These are phyloP conservation scores for Chaetomium sp. DNA, from an alignment of 2,329 filamentous ascomycete genomes.

Conservation along the genomic window DNA sequence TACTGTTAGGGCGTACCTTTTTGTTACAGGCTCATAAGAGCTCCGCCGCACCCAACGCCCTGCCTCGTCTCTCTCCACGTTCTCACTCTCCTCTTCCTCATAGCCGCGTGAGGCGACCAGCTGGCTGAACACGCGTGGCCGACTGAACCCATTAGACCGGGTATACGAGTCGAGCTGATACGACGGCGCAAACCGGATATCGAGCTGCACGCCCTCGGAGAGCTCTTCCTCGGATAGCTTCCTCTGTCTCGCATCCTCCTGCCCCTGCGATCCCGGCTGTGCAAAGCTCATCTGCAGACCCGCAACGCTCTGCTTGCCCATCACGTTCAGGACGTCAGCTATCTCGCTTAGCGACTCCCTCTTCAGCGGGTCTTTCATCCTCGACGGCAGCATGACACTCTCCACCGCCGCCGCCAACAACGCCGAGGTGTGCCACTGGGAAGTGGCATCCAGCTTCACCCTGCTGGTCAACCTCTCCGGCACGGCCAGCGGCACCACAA, in stretches of 20 bases:
- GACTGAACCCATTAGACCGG: slow-evolving; percentile 32
- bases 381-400: slow-evolving; percentile 73
- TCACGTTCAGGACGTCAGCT: slow-evolving; percentile 68
- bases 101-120: slow-evolving; percentile 42
- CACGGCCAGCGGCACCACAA: slow-evolving; percentile 74
- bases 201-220: slow-evolving; percentile 40
- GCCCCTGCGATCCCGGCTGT: slow-evolving; percentile 37
- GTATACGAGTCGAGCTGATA: slow-evolving; percentile 41
- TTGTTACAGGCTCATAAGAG: slow-evolving; percentile 37
- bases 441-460: slow-evolving; percentile 62
- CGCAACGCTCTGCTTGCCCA: slow-evolving; percentile 78
- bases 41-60: slow-evolving; percentile 35
- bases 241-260: slow-evolving; percentile 38
- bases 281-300: slow-evolving; percentile 69
- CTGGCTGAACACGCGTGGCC: slow-evolving; percentile 49
- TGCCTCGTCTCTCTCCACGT: slow-evolving; percentile 35
- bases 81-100: slow-evolving; percentile 37
- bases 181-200: slow-evolving; percentile 46
- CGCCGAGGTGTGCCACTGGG: slow-evolving; percentile 79
- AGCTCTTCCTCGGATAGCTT: slow-evolving; percentile 38
- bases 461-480: slow-evolving; percentile 59
- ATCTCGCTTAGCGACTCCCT: slow-evolving; percentile 62
- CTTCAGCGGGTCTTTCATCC: slow-evolving; percentile 57
- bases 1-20: slow-evolving; percentile 20
- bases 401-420: slow-evolving; percentile 77